Evolutionary conservation across 1,284 basidiomycete genomes (phyloP), one percentile per base, ranked within the genome.

Genomic region (Vanrija sp.): DNA sequence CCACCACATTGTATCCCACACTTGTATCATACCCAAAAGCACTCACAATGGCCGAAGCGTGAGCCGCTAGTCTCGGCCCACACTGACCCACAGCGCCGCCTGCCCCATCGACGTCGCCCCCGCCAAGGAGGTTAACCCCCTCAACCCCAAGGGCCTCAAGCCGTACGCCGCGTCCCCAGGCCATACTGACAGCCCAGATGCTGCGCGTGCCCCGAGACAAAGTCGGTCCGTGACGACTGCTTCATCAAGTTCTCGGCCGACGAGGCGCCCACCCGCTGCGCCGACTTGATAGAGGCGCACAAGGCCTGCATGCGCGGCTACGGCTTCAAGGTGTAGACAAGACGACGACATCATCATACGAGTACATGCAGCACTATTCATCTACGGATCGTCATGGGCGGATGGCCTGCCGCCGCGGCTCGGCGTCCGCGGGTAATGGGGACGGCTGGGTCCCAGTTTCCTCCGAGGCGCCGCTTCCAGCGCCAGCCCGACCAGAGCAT

Each of bases 171-270:
- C 39, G 41, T 8, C 19, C 37, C 9, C n/a, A 16, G 46, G 27
- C 42, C 3, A 43, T 20, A n/a, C 41, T 27, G 43, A 31, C 31
- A n/a, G 10, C 8, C 24, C 61, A 92, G 79, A 49, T 98, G 94
- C 70, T 98, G 94, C 68, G 94, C 94, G 43, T 98, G 94, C 75
- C 92, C 93, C 14, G 83, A 93, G 65, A 96, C 93, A 0, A 98
- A 98, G 76, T 83, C 85, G 7, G 82, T 82, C 23, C 82, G 95
- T 35, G 95, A 98, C 76, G 87, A 93, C 64, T 98, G 95, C 77
- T 97, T 96, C 80, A 79, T 98, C 62, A 83, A 84, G 60, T 82
- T 80, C 62, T 84, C 85, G 65, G 76, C 84, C 7, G 82, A 84
- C 38, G 83, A 85, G 59, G 87, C 86, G 5, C 81, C 83, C 54